phyloP scores from a whole-genome alignment of 345 rosid genomes.

The Eucalyptus cloeziana region DNA sequence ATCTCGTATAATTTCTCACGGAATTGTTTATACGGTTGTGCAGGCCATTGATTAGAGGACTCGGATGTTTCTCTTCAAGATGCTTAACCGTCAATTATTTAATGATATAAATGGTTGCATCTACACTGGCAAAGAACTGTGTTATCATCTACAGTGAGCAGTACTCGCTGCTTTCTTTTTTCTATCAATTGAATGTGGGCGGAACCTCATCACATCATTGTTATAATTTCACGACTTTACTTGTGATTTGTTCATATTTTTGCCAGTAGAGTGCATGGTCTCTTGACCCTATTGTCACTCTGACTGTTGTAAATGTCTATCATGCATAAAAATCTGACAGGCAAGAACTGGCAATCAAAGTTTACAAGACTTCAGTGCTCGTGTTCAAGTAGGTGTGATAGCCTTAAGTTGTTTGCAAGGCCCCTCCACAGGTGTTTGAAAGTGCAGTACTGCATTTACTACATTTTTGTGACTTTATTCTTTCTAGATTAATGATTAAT shows the following conservation, averaged over 20 bases:
- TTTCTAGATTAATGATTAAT: too few species aligned
- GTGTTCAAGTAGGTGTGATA: too few species aligned
- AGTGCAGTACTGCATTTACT: too few species aligned
- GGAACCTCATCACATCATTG: too few species aligned
- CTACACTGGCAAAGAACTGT: conserved; percentile 79
- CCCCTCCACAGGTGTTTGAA: too few species aligned
- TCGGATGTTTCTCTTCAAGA: conserved; percentile 78
- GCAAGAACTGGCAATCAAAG: conserved; percentile 75
- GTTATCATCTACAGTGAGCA: not conserved
- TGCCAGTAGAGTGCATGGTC: too few species aligned
- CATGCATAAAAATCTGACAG: conserved; percentile 82
- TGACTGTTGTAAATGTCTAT: conserved; percentile 67
- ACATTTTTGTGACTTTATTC: too few species aligned
- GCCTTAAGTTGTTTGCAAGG: not conserved
- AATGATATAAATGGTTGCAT: conserved; percentile 82
- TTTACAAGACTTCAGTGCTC: conserved; percentile 43
- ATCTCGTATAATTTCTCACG: not conserved
- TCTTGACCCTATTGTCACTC: not conserved
- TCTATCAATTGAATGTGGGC: too few species aligned
- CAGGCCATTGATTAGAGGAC: conserved; percentile 90
- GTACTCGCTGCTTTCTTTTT: too few species aligned
- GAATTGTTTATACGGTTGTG: not conserved
- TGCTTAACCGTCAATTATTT: conserved; percentile 71
- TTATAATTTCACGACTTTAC: too few species aligned
- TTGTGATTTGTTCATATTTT: too few species aligned